Base-by-base conservation (phyloP, 352 stramenopile species). In the Phytophthora hybrid region DNA sequence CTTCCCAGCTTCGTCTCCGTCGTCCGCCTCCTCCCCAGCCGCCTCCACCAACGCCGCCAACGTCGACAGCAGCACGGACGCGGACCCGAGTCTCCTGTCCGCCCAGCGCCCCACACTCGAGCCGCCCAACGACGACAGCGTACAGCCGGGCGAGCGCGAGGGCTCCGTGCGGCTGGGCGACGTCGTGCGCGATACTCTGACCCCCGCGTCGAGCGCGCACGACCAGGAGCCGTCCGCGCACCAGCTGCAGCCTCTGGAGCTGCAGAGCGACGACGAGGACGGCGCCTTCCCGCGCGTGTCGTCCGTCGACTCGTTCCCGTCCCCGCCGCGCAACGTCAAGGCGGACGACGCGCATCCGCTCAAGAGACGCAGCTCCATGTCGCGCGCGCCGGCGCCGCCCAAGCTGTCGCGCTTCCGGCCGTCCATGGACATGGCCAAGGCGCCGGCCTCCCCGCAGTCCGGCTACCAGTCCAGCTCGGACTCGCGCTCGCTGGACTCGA, bases 331-430 rank as follows among this genome's bases (percentile, higher is more conserved):
- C 14, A 59, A 37, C 41, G 21, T 71, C n/a, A 62, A 65, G 19
- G 23, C 63, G 6, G 64, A 82, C 26, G 64, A 82, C 39, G 34
- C 59, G 4, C 68, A 71, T 2, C 68, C 69, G 9, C 64, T 82
- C 2, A 70, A 51, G 11, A 54, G 76, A 23, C 76, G 68, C 31
- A 72, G 60, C 19, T 82, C 76, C 16, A 73, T 82, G 64, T 34
- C 69, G 26, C 74, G 74, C 26, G 63, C 55, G 1, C 71, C 62
- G 5, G 73, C 59, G 32, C 62, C 62, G 16, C 76, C 76, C 7
- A 85, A 85, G 65, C 69, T 85, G 5, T 79, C 76, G 53, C 76
- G 78, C 19, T 85, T 81, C 60, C 66, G 78, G 8, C 73, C 68
- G 39, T 77, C 78, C 34, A 75, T 82, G 59, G 76, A 76, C 18